Conservation (phyloP, 768 basidiomycete genomes). For the Trametes gibbosa region DNA sequence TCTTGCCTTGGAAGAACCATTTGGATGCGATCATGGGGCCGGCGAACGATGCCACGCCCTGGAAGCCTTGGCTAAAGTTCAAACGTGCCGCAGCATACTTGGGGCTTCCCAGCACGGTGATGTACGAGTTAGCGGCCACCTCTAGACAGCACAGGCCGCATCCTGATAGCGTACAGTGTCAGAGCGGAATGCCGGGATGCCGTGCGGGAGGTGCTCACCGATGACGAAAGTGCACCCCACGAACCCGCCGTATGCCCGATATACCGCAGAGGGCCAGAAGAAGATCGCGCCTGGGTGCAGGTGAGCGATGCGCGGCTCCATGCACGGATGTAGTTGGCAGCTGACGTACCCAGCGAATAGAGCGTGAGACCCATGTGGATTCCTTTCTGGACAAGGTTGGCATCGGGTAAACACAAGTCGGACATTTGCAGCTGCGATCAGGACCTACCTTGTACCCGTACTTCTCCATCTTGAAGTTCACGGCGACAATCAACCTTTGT, state of each 20-base stretch:
- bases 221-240: slow-evolving; percentile 73
- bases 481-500: not conserved
- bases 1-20: slow-evolving; percentile 70
- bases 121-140: slow-evolving; percentile 81
- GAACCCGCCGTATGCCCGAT: slow-evolving; percentile 66
- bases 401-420: not conserved
- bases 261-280: slow-evolving; percentile 78
- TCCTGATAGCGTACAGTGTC: slow-evolving; percentile 37
- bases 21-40: slow-evolving; percentile 74
- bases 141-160: slow-evolving; percentile 67
- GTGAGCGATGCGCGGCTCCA: slow-evolving; percentile 17
- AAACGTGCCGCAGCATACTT: slow-evolving; percentile 72
- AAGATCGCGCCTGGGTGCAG: slow-evolving; percentile 57
- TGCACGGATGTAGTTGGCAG: slow-evolving; percentile 21
- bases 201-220: slow-evolving; percentile 33
- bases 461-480: slow-evolving; percentile 47
- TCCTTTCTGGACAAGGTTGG: slow-evolving; percentile 40
- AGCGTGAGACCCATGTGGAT: slow-evolving; percentile 60
- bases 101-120: slow-evolving; percentile 63
- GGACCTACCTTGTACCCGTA: slow-evolving; percentile 59
- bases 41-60: slow-evolving; percentile 70
- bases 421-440: not conserved
- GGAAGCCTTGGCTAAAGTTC: slow-evolving; percentile 79
- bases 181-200: slow-evolving; percentile 8
- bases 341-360: slow-evolving; percentile 50